Base-by-base conservation (phyloP, 257 asterid genomes). In the Solanum chilense region DNA sequence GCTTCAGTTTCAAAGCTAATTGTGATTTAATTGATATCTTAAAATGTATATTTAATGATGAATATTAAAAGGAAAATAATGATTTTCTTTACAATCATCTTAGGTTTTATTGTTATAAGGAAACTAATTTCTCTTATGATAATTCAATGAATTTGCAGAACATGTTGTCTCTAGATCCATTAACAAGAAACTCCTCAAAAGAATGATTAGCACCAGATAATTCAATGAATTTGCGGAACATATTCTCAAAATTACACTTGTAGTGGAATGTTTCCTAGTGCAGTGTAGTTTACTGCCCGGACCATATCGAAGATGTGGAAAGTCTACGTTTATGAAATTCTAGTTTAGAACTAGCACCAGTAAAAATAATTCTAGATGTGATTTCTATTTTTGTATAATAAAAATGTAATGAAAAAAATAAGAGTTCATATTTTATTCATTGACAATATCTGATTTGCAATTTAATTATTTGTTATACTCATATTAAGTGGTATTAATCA, bases 81-180 rank as follows among this genome's bases (percentile, higher is more conserved):
- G 20, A 29, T 27, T 44, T 10, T 80, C 85, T 49, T 80, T 49
- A 80, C 49, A 27, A 42, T 49, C 45, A 49, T 47, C 62, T 27
- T 29, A 47, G 68, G 6, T 47, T 69, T 88, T 66, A 70, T 83
- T 84, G 86, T 78, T 89, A 64, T 56, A 95, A 95, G 98, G 98
- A 52, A 77, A 94, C 97, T 87, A 88, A 94, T 84, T 94, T 94
- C 80, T 78, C 93, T 33, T 95, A 94, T 62, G 96, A 96, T 74
- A 92, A 95, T 89, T 93, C 93, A 78, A 95, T 95, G 96, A 94
- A 96, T 91, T 90, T 96, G 89, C 91, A 98, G 85, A 96, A 96
- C 90, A 94, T 95, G 86, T 96, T 98, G 98, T 52, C n/a, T 9
- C 60, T 49, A 15, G 9, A 21, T 15, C 60, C 9, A 49, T 87